Base-by-base conservation (phyloP, 805 yeast species). In the Kurtzmaniella fragi region DNA sequence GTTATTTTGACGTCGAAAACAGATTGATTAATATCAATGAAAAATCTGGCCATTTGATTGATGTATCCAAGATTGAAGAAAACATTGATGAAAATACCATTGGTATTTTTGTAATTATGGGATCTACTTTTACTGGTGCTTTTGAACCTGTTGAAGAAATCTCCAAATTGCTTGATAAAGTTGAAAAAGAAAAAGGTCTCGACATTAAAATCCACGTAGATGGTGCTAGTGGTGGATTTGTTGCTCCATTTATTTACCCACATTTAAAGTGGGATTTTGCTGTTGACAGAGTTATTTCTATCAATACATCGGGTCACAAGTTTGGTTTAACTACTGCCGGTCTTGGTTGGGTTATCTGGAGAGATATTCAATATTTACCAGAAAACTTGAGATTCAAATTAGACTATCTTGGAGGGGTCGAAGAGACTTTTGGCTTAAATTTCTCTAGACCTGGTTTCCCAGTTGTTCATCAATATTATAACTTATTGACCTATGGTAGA, bases 381-480 rank as follows among this genome's bases (percentile, higher is more conserved):
- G 71, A 79, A 42, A 78, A 77, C 44, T 70, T 89, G 46, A 75
- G 82, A 51, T 89, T 89, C 64, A 81, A 84, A 47, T 71, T 89
- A 54, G 80, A 81, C 56, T 89, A 89, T 60, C 70, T 89, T 31
- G 97, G 97, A 27, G 95, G 95, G 16, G 73, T 81, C 5, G 96
- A 89, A 61, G 91, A 84, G 60, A 82, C 93, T 17, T 90, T 79
- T 67, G 86, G 81, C 29, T 73, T 89, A 58, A 89, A 89, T 66
- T 89, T 89, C 62, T 85, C 95, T 6, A 79, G 96, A 57, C 93
- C 97, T 6, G 96, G 96, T 1, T 85, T 78, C 75, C 95, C 90
- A 42, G 90, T 90, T 26, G 71, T 89, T 45, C 88, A 83, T 54
- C 96, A 89, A 64, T 90, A 89, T 70, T 88, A 67, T 71, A 84